Conservation (phyloP, 2,329 filamentous ascomycete species). For the Cytospora leucostoma region DNA sequence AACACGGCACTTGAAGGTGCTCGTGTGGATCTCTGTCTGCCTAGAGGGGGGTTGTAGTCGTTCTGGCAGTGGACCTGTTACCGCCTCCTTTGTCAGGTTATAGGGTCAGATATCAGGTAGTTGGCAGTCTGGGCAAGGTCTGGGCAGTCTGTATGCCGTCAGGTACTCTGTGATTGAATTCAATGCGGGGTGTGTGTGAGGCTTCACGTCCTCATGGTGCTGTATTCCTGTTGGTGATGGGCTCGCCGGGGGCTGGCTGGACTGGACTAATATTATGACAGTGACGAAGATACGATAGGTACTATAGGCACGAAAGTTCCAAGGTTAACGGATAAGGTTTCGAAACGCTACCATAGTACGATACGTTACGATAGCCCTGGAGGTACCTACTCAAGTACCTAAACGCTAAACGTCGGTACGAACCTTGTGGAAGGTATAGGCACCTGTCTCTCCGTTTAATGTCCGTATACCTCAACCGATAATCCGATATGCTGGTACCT, state of each 20-base stretch:
- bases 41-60: too few relatives aligned
- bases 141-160: too few relatives aligned
- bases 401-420: too few relatives aligned
- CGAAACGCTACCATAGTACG: too few relatives aligned
- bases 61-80: too few relatives aligned
- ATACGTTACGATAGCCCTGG: not conserved
- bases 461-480: not conserved
- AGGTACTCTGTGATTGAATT: too few relatives aligned
- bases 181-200: too few relatives aligned
- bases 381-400: not conserved
- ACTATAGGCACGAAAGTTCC: not conserved
- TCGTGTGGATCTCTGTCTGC: not conserved
- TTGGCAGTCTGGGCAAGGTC: too few relatives aligned
- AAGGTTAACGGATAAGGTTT: not conserved
- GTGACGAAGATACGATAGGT: not conserved
- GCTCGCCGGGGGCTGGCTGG: not conserved
- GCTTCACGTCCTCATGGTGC: not conserved
- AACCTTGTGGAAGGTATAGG: too few relatives aligned
- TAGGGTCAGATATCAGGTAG: too few relatives aligned
- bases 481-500: too few relatives aligned
- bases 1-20: not conserved
- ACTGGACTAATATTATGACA: not conserved
- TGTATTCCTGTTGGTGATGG: not conserved
- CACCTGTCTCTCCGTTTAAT: not conserved
- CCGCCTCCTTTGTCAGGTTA: too few relatives aligned